Base-by-base conservation (phyloP, 257 asterid species). In the Fraxinus quadrangulata region DNA sequence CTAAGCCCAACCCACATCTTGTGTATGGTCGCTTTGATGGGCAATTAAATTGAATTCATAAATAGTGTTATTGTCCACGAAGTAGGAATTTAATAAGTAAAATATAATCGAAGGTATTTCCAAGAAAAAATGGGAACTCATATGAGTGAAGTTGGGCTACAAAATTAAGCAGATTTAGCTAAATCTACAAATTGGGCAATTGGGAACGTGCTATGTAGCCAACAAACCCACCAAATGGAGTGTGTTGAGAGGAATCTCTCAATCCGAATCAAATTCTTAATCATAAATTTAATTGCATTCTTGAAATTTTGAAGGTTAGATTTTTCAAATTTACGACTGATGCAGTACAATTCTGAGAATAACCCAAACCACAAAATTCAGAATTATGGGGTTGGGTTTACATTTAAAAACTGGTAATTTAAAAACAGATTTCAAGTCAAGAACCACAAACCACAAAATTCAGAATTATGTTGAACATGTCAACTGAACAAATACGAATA, bases 81-180 rank as follows among this genome's bases (percentile, higher is more conserved):
- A 14, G 12, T 40, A 13, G 26, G 30, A 56, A 14, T 34, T 73
- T 6, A 33, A 56, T 67, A 19, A 67, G 51, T 28, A 12, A 12
- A 21, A 34, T n/a, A n/a, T n/a, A n/a, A n/a, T n/a, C n/a, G 47
- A 59, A 2, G 69, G 34, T 6, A 77, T 21, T 71, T 71, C 56
- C 51, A 19, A 71, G 28, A 4, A 12, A 16, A 70, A 28, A 45
- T 63, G 2, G 28, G 61, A 80, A n/a, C 21, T 36, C 4, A 24
- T 40, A 10, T 26, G 65, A 4, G 6, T 14, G 31, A 70, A 74
- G 66, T 54, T 24, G 75, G 36, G 24, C 59, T 7, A 47, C 49
- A 21, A 28, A 80, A 24, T 3, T 3, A 71, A 74, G 67, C 82
- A 65, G 78, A 82, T 73, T 81, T 28, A 84, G 85, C 90, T 82